These are phyloP conservation scores for Breviolum minutum DNA, from an alignment of 73 alveolate species.

Conservation along the genomic window DNA sequence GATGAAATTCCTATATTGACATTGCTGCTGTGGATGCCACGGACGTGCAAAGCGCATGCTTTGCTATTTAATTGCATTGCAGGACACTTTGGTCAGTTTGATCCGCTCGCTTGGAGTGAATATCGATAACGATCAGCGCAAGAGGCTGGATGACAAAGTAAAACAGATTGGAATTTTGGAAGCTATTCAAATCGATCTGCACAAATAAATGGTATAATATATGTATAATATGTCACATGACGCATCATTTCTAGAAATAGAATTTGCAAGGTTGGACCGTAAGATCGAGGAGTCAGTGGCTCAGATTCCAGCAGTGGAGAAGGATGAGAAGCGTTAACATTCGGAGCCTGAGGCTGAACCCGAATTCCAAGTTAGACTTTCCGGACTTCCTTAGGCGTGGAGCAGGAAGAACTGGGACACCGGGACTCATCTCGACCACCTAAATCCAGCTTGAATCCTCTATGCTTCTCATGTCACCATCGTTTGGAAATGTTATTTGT, in stretches of 20 bases:
- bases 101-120: conserved; percentile 65
- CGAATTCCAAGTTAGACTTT: conserved; percentile 63
- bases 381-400: conserved; percentile 74
- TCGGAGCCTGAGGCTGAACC: conserved; percentile 39
- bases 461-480: background rate
- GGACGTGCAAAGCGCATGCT: background rate
- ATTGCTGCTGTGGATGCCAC: background rate
- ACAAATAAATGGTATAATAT: too few species aligned
- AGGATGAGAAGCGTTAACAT: too few species aligned
- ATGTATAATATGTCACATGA: too few species aligned
- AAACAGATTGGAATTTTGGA: too few species aligned
- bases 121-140: conserved; percentile 43
- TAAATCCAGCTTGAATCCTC: background rate
- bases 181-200: background rate
- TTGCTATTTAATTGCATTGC: background rate
- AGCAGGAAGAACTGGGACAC: background rate
- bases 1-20: background rate
- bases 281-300: conserved; percentile 67
- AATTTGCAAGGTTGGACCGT: conserved; percentile 60
- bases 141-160: background rate
- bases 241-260: background rate
- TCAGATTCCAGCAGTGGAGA: background rate
- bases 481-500: background rate
- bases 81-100: conserved; percentile 76
- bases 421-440: too few species aligned